phyloP scores from a whole-genome alignment of 371 early-diverging fungal species.

The Aphelidium insulamus region DNA sequence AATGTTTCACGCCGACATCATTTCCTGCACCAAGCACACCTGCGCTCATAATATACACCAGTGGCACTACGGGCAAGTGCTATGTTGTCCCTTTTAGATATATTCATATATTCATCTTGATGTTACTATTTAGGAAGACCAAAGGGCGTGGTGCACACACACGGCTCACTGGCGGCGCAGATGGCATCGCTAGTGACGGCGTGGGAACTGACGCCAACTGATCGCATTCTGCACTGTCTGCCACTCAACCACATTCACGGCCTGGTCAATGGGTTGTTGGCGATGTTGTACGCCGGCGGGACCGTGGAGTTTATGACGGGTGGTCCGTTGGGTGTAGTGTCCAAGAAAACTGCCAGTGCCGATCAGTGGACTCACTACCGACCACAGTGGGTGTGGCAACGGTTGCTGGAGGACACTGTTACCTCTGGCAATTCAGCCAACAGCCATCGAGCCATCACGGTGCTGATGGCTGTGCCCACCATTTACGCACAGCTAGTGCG shows the following conservation, averaged over 20 bases:
- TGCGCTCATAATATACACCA: constrained; percentile 59
- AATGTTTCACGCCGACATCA: too few species aligned
- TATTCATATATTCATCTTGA: constrained; percentile 1
- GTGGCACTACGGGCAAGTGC: constrained; percentile 35
- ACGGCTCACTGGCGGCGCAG: constrained; percentile 35
- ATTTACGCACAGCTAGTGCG: constrained; percentile 35
- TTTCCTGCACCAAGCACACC: too few species aligned
- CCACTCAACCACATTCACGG: constrained; percentile 72
- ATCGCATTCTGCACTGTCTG: constrained; percentile 47
- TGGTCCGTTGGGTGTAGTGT: constrained; percentile 31
- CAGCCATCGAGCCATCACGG: constrained; percentile 24
- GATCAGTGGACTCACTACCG: constrained; percentile 50
- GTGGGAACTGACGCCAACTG: constrained; percentile 41
- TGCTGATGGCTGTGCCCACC: constrained; percentile 76
- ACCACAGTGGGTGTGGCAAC: constrained; percentile 30
- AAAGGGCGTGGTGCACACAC: constrained; percentile 58
- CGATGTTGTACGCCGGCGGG: constrained; percentile 4
- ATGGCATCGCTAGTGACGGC: constrained; percentile 32
- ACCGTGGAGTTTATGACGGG: constrained; percentile 34
- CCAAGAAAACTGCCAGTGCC: constrained; percentile 48
- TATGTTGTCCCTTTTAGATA: neutral
- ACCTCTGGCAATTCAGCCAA: too few species aligned
- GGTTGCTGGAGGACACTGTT: constrained; percentile 17
- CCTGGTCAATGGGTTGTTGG: constrained; percentile 2
- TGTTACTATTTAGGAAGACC: constrained; percentile 26